Percentiles rank a stretch among this genome's conserved stretches.
phyloP scores from a whole-genome alignment of 805 yeast genomes.

The Starmerella vitae region DNA sequence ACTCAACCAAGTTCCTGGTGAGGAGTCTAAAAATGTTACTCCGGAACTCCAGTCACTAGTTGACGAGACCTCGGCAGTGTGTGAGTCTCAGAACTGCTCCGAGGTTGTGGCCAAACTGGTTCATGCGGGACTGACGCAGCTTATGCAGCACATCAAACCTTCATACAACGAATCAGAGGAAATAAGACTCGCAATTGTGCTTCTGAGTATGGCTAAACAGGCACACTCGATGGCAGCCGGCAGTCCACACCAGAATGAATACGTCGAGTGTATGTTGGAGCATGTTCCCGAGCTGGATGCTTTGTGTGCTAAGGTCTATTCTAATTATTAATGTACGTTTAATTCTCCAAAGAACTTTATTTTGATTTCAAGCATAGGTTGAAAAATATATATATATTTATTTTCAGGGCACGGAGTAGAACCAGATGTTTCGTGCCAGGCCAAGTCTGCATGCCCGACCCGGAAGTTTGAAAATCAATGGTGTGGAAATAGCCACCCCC shows the following conservation, averaged over 20 bases:
- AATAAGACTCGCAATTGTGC: slow-evolving; percentile 50
- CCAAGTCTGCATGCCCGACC: slow-evolving; percentile 19
- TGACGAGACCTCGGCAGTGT: slow-evolving; percentile 34
- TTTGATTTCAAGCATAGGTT: too few species aligned
- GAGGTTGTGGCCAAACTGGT: slow-evolving; percentile 31
- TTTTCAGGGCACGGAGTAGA: too few species aligned
- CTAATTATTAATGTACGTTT: slow-evolving; percentile 54
- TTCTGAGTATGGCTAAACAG: slow-evolving; percentile 58
- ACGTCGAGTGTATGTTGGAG: slow-evolving; percentile 35
- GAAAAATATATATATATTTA: too few species aligned
- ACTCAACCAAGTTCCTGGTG: slow-evolving; percentile 35
- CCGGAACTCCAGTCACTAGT: slow-evolving; percentile 26
- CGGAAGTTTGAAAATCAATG: slow-evolving; percentile 18
- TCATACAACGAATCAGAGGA: slow-evolving; percentile 20
- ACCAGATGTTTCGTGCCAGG: slow-evolving; percentile 4
- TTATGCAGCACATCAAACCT: slow-evolving; percentile 31
- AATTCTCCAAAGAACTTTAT: too few species aligned
- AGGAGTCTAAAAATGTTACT: slow-evolving; percentile 17
- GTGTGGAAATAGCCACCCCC: slow-evolving; percentile 25
- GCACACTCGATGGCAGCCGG: slow-evolving; percentile 42
- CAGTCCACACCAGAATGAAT: slow-evolving; percentile 32
- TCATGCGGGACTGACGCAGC: slow-evolving; percentile 34
- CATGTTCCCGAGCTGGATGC: slow-evolving; percentile 57
- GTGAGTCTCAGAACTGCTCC: slow-evolving; percentile 31
- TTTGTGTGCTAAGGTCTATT: slow-evolving; percentile 78